Base-by-base conservation (phyloP, 2,329 filamentous ascomycete species). In the Elsinoe australis region DNA sequence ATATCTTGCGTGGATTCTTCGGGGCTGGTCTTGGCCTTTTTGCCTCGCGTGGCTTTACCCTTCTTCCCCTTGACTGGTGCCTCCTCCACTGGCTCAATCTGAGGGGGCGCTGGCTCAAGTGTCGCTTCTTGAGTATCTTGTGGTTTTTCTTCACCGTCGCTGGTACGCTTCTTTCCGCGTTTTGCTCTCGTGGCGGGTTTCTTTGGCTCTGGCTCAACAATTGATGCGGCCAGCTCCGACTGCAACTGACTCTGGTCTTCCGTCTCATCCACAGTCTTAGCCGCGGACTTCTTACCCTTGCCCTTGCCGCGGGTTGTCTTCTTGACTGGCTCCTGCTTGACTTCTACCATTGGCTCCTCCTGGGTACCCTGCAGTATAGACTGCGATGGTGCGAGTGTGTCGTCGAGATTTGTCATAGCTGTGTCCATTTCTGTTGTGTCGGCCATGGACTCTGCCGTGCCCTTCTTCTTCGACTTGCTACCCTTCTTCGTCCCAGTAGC, bases 401-500 rank as follows among this genome's bases (percentile, higher is more conserved):
- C 45, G 15, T 48, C 45, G 9, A 39, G 21, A 10, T 32, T 44
- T 3, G 39, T 32, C 39, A 44, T 44, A 10, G 31, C 39, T 5
- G 35, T 42, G 41, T 35, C 36, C 22, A 36, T 48, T 36, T 18
- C 36, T 36, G 19, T 51, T 42, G 12, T 46, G 22, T 52, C 54
- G 14, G 31, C 28, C 12, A 24, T 44, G 18, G 48, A 32, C 32
- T 50, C 41, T 14, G 36, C 50, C 10, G 45, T 46, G 2, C 51
- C 50, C 35, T 51, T 56, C 50, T 62, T 63, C 44, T 55, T 62
- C 8, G 51, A 39, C 36, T 56, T 61, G 5, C 56, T 51, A 28
- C 56, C 34, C 3, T 56, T 55, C 59, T 76, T 80, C 1, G 71
- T 61, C 52, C 74, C 58, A 7, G 54, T 54, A 14, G 52, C 52